Conservation (phyloP, 2,329 filamentous ascomycete genomes). For the Xylaria sp. region DNA sequence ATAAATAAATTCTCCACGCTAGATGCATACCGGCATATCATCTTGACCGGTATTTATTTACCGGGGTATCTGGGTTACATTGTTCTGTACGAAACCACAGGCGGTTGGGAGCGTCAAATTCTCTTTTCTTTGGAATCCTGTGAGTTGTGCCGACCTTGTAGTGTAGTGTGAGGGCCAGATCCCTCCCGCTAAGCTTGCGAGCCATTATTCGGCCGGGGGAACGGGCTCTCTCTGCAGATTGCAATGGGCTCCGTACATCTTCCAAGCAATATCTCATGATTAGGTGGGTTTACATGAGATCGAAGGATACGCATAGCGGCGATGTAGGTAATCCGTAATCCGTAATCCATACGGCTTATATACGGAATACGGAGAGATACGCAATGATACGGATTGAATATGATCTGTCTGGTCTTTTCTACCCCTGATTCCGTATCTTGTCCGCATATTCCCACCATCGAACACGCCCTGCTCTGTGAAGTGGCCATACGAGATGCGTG, state of each 20-base stretch:
- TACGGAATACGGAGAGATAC: no score
- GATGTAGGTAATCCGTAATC: background rate
- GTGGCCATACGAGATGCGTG: constrained; percentile 66
- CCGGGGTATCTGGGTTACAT: background rate
- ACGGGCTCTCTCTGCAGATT: no score
- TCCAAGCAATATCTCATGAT: no score
- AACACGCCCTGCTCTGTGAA: constrained; percentile 51
- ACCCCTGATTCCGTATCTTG: constrained; percentile 22
- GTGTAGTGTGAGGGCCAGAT: background rate
- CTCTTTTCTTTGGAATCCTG: background rate
- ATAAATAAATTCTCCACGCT: background rate
- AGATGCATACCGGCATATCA: background rate
- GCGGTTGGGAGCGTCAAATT: background rate
- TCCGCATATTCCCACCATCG: constrained; percentile 51
- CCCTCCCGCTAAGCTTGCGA: background rate
- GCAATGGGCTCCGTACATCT: no score
- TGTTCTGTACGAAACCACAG: background rate
- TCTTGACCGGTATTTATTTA: background rate
- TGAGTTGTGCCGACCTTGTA: background rate
- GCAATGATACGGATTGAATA: background rate
- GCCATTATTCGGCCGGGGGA: background rate
- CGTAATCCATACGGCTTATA: background rate
- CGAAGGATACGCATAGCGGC: no score
- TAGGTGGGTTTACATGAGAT: no score
- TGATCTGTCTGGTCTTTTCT: background rate